phyloP scores from a whole-genome alignment of 2,329 filamentous ascomycete species.

The Fusarium praegraminearum region DNA sequence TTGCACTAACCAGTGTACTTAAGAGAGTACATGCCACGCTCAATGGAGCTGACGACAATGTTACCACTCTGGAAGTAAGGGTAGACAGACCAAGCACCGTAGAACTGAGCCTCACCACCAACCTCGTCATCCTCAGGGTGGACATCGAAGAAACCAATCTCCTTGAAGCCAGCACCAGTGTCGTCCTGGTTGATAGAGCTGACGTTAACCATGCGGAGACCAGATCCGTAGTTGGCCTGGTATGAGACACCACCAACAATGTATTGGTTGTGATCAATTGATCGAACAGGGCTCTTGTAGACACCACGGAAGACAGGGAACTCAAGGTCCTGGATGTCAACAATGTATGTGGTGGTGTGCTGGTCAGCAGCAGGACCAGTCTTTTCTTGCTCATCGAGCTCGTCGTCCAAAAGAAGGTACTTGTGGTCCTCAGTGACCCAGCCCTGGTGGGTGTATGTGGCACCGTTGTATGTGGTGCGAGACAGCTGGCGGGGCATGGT shows the following conservation, averaged over 20 bases:
- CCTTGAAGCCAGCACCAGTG: conserved; percentile 1
- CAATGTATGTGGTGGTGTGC: conserved; percentile 63
- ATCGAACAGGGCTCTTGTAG: conserved; percentile 19
- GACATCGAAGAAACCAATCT: conserved; percentile 15
- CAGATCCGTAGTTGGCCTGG: conserved; percentile 14
- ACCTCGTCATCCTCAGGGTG: conserved; percentile 45
- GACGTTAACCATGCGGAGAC: conserved; percentile 7
- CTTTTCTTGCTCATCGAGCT: conserved; percentile 62
- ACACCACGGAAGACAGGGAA: conserved; percentile 50
- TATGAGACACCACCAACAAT: conserved; percentile 10
- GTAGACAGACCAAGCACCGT: conserved; percentile 61
- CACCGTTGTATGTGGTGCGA: conserved; percentile 18
- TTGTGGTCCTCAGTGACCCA: conserved; percentile 60
- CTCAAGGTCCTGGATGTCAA: conserved; percentile 58
- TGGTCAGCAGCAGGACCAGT: conserved; percentile 53
- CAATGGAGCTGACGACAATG: conserved; percentile 62
- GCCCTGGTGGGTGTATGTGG: conserved; percentile 60
- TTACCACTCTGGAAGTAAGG: conserved; percentile 60
- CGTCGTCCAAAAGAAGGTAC: conserved; percentile 64
- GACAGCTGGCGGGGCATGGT: conserved; percentile 15
- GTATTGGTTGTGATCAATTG: conserved; percentile 18
- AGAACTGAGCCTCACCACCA: conserved; percentile 59
- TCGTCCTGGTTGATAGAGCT: conserved; percentile 10
- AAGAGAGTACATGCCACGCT: conserved; percentile 48
- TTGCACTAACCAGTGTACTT: conserved; percentile 7